These are phyloP conservation scores for Gossypium aridum DNA, from an alignment of 441 rosid species.

Conservation along the genomic window DNA sequence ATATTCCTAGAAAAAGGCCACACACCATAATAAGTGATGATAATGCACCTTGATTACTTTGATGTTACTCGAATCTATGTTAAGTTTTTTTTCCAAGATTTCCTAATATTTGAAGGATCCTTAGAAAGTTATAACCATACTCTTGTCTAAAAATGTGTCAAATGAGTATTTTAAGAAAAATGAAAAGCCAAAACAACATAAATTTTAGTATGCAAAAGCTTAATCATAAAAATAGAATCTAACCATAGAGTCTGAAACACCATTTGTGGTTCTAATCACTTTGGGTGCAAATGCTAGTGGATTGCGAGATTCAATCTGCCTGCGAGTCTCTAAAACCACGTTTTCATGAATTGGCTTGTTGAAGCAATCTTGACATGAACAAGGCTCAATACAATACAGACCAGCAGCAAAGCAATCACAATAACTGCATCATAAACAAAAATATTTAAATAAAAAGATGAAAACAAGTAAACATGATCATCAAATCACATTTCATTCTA, in stretches of 20 bases:
- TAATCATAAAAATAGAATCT: constrained; percentile 12
- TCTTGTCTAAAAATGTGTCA: no score
- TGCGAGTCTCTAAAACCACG: constrained; percentile 42
- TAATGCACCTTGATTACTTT: not conserved
- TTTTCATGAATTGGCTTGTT: constrained; percentile 57
- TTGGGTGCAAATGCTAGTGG: constrained; percentile 78
- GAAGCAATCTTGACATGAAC: constrained; percentile 61
- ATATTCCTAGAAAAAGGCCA: constrained; percentile 10
- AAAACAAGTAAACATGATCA: not conserved
- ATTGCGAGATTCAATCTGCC: constrained; percentile 52
- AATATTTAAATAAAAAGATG: not conserved
- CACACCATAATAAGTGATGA: not conserved
- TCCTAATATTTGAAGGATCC: no score
- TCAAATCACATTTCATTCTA: not conserved
- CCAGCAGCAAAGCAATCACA: constrained; percentile 80
- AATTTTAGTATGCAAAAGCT: not conserved
- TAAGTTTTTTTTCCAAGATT: no score
- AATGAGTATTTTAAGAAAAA: not conserved
- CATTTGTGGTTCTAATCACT: constrained; percentile 35
- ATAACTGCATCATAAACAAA: constrained; percentile 30
- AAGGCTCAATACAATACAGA: constrained; percentile 62
- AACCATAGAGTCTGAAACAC: constrained; percentile 32
- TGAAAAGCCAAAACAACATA: not conserved
- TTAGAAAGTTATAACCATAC: no score
- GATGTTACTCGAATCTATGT: no score